Base-by-base conservation (phyloP, 306 rosid genomes). In the Fragaria iinumae region DNA sequence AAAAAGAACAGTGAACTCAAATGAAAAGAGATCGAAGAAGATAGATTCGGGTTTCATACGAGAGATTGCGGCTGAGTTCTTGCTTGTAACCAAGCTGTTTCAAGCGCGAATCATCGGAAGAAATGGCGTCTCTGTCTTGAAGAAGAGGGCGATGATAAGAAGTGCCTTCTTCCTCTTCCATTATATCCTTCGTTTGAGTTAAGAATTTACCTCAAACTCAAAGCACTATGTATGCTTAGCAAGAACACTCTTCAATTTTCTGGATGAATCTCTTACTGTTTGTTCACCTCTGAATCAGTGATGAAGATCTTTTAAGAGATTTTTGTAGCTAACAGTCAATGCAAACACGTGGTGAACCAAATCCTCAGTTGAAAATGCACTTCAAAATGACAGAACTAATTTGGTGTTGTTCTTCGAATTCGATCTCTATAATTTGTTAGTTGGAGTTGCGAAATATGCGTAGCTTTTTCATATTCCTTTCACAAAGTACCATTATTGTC, bases 11-110 rank as follows among this genome's bases (percentile, higher is more conserved):
- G 9, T 27, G 43, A 21, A 62, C 0, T 11, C 43, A 3, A 7
- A 48, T 17, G 25, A 23, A 16, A 2, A 29, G 4, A 27, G 43
- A 5, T 39, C 2, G 5, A 68, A 12, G 72, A 55, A 18, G 21
- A 27, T 13, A 14, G 18, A 29, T 63, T 20, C 62, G 5, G 18
- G 38, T 45, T 0, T 21, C 83, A 9, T 73, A 83, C 89, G 84
- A 83, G 76, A 86, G 89, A 49, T 75, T 41, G 10, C 87, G 87
- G 18, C 72, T 57, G 72, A 86, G 89, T 64, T 86, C 85, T 75
- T 75, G 89, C 83, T 83, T 83, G 75, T 83, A 86, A 27, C 89
- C 87, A 36, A 86, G 89, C 70, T 86, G 85, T 11, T 65, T 53
- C 47, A 86, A 48, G 69, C 84, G 82, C 16, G 32, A 18, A 36